Base-by-base conservation (phyloP, 2,329 filamentous ascomycete genomes). In the Hypoxylon sp. region DNA sequence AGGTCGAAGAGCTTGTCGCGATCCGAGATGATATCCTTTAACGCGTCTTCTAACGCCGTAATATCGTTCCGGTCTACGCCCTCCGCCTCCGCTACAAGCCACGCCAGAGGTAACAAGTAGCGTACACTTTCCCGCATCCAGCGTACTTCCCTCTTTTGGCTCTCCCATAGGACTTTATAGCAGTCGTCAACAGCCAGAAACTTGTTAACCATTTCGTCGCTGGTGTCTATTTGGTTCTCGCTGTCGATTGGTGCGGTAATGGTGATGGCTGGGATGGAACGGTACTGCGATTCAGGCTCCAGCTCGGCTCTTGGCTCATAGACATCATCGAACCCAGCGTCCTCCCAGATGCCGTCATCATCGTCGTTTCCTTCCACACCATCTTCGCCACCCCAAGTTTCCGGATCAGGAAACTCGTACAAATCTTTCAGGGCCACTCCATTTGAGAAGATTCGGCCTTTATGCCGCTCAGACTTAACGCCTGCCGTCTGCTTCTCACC, bases 21-120 rank as follows among this genome's bases (percentile, higher is more conserved):
- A 23, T 75, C 74, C 0, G 55, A 38, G 13, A 74, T 72, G 2
- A 76, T 70, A 1, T n/a, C 13, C 21, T 55, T 63, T 1, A 76
- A 41, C 3, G 62, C 57, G 1, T 52, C 46, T 2, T 57, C 55
- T 6, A 73, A 49, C 2, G 30, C 48, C 0, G 3, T 9, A 7
- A 45, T 28, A 45, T 75, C 53, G 3, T 65, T 25, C 3, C 52
- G 23, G 5, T 70, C 56, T 9, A 73, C 46, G n/a, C 50, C 41
- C 23, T 70, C 66, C 1, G 67, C 62, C 7, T 73, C 68, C 17
- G 72, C 60, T 1, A 73, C 23, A 2, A 73, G 59, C 48, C 32
- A 57, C 2, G 68, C 73, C 0, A 75, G 68, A 7, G 70, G 69
- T 11, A 64, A 9, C 6, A 74, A 45, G 5, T 21, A 43, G 1